A percentile compares a stretch with the other conserved stretches of the same genome.
Conservation (phyloP, 768 basidiomycete species). For the Sutorius australiensis region DNA sequence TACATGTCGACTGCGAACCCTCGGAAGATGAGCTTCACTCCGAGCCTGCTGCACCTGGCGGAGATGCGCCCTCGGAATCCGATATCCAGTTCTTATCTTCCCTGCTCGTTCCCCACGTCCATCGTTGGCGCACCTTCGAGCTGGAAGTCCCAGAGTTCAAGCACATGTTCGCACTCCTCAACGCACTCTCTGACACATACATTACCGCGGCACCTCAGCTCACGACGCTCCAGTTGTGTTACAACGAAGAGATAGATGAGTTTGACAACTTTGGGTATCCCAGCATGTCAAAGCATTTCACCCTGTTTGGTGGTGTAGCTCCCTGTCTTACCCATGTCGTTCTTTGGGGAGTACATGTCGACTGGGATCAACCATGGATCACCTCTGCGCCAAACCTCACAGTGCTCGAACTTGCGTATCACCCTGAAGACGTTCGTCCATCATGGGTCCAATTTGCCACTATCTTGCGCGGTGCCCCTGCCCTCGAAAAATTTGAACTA, state of each 20-base stretch:
- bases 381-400: constrained; percentile 31
- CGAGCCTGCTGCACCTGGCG: constrained; percentile 21
- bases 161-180: constrained; percentile 45
- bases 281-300: constrained; percentile 37
- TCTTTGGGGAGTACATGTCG: constrained; percentile 69
- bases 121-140: constrained; percentile 51
- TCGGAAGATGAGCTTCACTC: constrained; percentile 18
- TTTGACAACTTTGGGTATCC: constrained; percentile 10
- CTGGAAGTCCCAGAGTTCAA: constrained; percentile 44
- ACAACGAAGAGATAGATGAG: constrained; percentile 48
- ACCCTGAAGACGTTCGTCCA: constrained; percentile 60
- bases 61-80: constrained; percentile 17
- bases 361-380: constrained; percentile 51
- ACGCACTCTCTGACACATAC: constrained; percentile 35
- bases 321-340: constrained; percentile 48
- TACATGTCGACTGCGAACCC: constrained; percentile 45
- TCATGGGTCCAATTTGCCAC: constrained; percentile 48
- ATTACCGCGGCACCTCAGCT: constrained; percentile 51
- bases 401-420: constrained; percentile 60
- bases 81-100: constrained; percentile 28
- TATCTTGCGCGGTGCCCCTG: constrained; percentile 51
- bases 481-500: constrained; percentile 51
- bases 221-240: constrained; percentile 50
- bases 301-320: constrained; percentile 49
- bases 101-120: constrained; percentile 49